Conservation (phyloP, 768 basidiomycete genomes). For the Tylopilus felleus region DNA sequence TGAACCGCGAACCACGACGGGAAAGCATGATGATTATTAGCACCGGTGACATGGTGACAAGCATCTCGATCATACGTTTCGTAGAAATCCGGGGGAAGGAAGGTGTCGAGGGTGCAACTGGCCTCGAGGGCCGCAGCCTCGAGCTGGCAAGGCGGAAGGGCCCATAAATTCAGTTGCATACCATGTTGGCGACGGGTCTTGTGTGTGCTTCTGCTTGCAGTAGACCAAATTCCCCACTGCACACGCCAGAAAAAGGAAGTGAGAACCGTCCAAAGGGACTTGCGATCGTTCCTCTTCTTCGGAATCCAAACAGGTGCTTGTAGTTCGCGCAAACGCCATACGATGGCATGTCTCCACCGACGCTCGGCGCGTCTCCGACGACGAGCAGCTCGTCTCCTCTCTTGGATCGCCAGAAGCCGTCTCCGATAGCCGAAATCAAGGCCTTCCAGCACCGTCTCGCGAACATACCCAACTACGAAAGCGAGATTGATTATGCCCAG, state of each 20-base stretch:
- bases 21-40: background rate
- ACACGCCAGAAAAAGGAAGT: constrained; percentile 4
- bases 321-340: constrained; percentile 54
- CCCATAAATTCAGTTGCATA: constrained; percentile 63
- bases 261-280: constrained; percentile 11
- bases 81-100: constrained; percentile 43
- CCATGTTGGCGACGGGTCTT: constrained; percentile 33
- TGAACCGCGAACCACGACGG: constrained; percentile 20
- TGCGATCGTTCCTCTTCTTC: constrained; percentile 22
- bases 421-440: constrained; percentile 62
- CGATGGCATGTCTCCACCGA: constrained; percentile 62
- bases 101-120: constrained; percentile 52
- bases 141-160: constrained; percentile 50
- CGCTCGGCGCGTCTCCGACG: constrained; percentile 43
- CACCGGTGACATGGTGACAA: background rate
- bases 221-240: constrained; percentile 8
- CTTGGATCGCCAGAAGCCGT: constrained; percentile 47
- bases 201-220: constrained; percentile 1
- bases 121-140: constrained; percentile 66
- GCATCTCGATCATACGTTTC: constrained; percentile 11
- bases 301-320: constrained; percentile 54
- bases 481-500: constrained; percentile 64
- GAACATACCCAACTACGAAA: constrained; percentile 59
- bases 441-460: constrained; percentile 71
- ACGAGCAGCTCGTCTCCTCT: constrained; percentile 41